phyloP scores from a whole-genome alignment of 371 early-diverging fungal genomes.

The Chytridium lagenaria region DNA sequence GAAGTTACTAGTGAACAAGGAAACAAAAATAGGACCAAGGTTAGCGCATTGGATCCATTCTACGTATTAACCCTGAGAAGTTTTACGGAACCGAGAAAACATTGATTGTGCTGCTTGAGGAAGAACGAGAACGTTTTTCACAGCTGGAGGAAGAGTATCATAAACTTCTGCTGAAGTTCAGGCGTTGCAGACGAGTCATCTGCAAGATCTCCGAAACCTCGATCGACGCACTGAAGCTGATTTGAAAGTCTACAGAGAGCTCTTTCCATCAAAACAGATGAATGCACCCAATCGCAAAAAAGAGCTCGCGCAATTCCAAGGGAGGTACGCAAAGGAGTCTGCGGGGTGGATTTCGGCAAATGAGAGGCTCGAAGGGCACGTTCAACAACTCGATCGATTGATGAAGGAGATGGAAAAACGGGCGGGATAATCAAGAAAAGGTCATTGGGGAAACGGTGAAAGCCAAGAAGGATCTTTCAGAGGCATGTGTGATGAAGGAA shows the following conservation, averaged over 20 bases:
- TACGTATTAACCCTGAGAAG: constrained; percentile 19
- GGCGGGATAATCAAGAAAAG: constrained; percentile 34
- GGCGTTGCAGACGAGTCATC: constrained; percentile 49
- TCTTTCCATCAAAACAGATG: constrained; percentile 43
- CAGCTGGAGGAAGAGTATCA: constrained; percentile 55
- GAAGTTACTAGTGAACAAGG: constrained; percentile 29
- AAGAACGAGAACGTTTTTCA: constrained; percentile 50
- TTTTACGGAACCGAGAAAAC: constrained; percentile 50
- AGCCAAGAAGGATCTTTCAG: constrained; percentile 38
- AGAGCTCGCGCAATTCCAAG: constrained; percentile 41
- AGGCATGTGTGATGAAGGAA: constrained; percentile 37
- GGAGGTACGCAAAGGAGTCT: constrained; percentile 40
- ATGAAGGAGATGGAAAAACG: constrained; percentile 36
- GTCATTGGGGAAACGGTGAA: constrained; percentile 36
- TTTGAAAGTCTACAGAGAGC: constrained; percentile 38
- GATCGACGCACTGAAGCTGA: constrained; percentile 43
- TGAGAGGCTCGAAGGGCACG: constrained; percentile 36
- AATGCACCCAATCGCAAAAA: constrained; percentile 32
- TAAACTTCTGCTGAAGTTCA: constrained; percentile 56
- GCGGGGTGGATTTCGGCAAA: constrained; percentile 36
- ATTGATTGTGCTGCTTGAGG: constrained; percentile 52
- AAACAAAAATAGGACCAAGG: constrained; percentile 34
- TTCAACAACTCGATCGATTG: constrained; percentile 31
- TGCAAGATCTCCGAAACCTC: constrained; percentile 44
- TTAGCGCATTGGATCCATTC: background rate